Evolutionary conservation across 352 stramenopile genomes (phyloP), one percentile per base, ranked within the genome.

Genomic region (Phytopythium montanum): DNA sequence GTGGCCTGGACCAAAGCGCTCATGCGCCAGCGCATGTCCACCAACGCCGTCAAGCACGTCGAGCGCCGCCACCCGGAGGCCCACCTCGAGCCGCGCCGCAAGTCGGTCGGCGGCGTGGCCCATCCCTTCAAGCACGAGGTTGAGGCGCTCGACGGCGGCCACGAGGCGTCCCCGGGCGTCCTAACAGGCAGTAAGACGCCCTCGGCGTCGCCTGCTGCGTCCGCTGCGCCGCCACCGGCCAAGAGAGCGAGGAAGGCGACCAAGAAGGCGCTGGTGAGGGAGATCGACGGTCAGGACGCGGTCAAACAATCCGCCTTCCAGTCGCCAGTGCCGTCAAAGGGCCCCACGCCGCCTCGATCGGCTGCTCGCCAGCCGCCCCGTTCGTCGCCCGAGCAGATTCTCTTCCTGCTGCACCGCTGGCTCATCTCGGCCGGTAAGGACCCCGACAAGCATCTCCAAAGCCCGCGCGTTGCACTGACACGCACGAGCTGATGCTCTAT

Each of bases 21-120:
- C 1, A 77, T 77, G 70, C 63, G 70, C 0, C 66, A 75, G 57
- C 54, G 70, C 18, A 77, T 77, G 70, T 75, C 70, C 3, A 77
- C 70, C 25, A 77, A 77, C 39, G 70, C 70, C 5, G 58, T 73
- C 7, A 58, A 68, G 16, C 70, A 77, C 52, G 44, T 77, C 54
- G 63, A 74, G 29, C 64, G 66, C 1, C 41, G 71, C 8, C 70
- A 77, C 46, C 70, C 66, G 33, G 54, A 62, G 4, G 60, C 70
- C 31, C 25, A 63, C 46, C 53, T 36, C 34, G 70, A 72, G 51
- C 54, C 61, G 3, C 48, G 65, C 23, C 49, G 50, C 12, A 26
- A 62, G 16, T 48, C 34, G 12, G 33, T 42, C 13, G 59, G 46
- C 31, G 41, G 44, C n/a, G 39, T 23, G 33, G 44, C 19, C 6